Base-by-base conservation (phyloP, 2,329 filamentous ascomycete genomes). In the Penicillium nordicum region DNA sequence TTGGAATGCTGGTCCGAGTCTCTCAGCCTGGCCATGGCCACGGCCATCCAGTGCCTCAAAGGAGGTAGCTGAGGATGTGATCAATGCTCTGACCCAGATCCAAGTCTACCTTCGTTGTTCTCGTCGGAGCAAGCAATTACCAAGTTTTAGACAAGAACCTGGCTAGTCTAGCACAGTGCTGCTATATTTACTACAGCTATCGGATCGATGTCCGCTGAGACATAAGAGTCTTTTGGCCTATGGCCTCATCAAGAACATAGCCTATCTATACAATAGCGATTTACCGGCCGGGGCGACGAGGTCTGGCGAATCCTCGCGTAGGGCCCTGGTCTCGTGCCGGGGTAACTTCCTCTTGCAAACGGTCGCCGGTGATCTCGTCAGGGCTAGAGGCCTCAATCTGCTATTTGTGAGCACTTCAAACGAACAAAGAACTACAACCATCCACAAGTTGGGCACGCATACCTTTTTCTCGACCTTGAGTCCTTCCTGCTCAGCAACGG, bases 371-470 rank as follows among this genome's bases (percentile, higher is more conserved):
- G 60, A 87, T 77, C 63, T 87, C 85, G 21, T 79, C 78, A 10
- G 83, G 82, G 61, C 80, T 79, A 23, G 82, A 84, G 37, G 81
- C 83, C 70, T 88, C 85, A 56, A 88, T 74, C 76, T 80, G 57
- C 60, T 47, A 46, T 56, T 54, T 41, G 56, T 58, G 48, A 56
- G 52, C 53, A 32, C 62, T 70, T 57, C 68, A 62, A 50, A 62
- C 53, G 12, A 27, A 6, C 9, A 42, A 42, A 25, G 37, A 30
- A 41, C 34, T 40, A 54, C 41, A 25, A 40, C 42, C 44, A 36
- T 34, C 38, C 40, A 50, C 41, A 32, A 38, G n/a, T 36, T 14
- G 45, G 45, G 18, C 21, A 14, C n/a, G 32, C 65, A 65, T 70
- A 80, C 78, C 72, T 80, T 84, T 74, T 84, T 86, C 54, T 77